phyloP scores from a whole-genome alignment of 805 yeast genomes.

The Kregervanrija delftensis region DNA sequence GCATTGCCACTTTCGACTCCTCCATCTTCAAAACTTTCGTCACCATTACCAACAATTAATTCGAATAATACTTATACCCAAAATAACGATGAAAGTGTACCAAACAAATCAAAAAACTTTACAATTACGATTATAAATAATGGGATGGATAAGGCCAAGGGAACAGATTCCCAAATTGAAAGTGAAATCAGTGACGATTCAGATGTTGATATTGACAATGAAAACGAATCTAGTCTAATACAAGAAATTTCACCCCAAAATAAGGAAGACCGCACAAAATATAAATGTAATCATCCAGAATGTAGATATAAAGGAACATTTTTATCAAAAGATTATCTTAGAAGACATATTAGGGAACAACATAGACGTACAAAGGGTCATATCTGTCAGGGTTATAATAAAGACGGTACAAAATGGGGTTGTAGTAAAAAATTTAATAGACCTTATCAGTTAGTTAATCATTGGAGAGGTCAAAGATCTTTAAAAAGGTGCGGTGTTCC shows the following conservation, averaged over 20 bases:
- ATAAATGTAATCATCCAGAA: conserved; percentile 15
- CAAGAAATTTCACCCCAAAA: background rate
- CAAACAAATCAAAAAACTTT: too few species aligned
- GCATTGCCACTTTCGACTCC: too few species aligned
- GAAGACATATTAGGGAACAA: conserved; percentile 27
- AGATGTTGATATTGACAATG: conserved; percentile 1
- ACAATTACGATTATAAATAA: too few species aligned
- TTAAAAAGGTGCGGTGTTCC: conserved; percentile 26
- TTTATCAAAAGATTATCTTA: conserved; percentile 22
- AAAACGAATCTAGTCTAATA: background rate
- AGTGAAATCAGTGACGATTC: background rate
- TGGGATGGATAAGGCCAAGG: background rate
- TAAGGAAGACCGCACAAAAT: conserved; percentile 4
- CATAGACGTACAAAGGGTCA: conserved; percentile 21
- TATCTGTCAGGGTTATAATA: conserved; percentile 18
- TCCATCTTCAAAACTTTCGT: too few species aligned
- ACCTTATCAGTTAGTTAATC: conserved; percentile 29
- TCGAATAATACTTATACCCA: too few species aligned
- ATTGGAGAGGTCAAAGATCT: conserved; percentile 28
- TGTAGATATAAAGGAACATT: conserved; percentile 27
- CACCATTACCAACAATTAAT: too few species aligned
- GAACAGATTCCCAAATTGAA: background rate
- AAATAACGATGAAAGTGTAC: too few species aligned
- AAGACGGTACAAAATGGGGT: conserved; percentile 24
- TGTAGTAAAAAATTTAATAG: conserved; percentile 26